Evolutionary conservation across 768 basidiomycete species (phyloP), one percentile per base, ranked within the genome.

Genomic region (Tricholoma sp.): DNA sequence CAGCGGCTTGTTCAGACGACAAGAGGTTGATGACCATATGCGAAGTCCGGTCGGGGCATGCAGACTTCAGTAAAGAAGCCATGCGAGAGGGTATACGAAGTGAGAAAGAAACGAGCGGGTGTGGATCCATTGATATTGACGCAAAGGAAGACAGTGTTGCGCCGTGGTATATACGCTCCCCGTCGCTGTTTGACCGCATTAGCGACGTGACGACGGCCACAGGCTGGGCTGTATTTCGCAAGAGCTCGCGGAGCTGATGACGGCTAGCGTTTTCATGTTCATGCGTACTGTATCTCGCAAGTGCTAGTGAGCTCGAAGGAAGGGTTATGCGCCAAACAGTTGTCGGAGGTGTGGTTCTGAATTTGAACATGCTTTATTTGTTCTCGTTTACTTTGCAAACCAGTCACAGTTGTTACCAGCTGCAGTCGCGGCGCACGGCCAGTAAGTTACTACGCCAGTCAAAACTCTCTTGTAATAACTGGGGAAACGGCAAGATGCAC

Each of bases 141-240:
- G 92, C 85, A 68, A 98, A 94, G 0, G 94, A 96, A 8, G 95
- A 95, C 32, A 98, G 78, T 1, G 95, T 98, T 18, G 94, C 93
- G 61, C 95, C 94, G 69, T 97, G 94, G 64, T 81, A 92, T 9
- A 53, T 53, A 17, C 62, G 55, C 8, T 29, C 47, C 17, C 44
- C 11, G 9, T 60, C 45, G 49, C 61, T 49, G 42, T 58, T 42
- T 18, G 65, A 58, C n/a, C 78, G 82, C 74, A 88, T 79, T 62
- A 78, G 70, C 1, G 90, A 82, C 2, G 93, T 91, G 60, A 94
- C 82, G 54, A 96, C 85, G 2, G 91, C 89, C 34, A 96, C 94
- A 7, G 91, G 86, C 69, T 97, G 90, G 0, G 88, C 90, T 3
- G 84, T 83, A 59, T 86, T 80, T 57, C 90, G 81, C n/a, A 92